phyloP scores from a whole-genome alignment of 768 basidiomycete species.

The Grammothele lineata region DNA sequence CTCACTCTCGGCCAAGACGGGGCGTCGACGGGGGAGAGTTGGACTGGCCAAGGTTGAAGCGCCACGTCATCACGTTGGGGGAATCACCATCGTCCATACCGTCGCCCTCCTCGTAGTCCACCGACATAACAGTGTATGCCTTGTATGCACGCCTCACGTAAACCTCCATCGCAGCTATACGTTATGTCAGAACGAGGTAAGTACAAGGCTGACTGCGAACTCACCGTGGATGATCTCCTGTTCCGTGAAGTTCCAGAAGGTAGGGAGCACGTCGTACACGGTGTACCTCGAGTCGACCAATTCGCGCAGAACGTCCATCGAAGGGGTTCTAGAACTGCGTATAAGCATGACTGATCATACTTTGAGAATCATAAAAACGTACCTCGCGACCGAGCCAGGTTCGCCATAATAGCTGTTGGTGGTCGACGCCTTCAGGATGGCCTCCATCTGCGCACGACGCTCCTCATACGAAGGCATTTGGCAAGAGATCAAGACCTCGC shows the following conservation, averaged over 20 bases:
- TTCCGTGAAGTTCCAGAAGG: conserved; percentile 90
- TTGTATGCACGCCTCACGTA: conserved; percentile 95
- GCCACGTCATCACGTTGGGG: conserved; percentile 82
- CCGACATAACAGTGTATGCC: conserved; percentile 84
- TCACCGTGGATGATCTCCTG: conserved; percentile 78
- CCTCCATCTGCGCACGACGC: conserved; percentile 89
- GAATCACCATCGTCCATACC: conserved; percentile 77
- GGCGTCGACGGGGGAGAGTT: conserved; percentile 87
- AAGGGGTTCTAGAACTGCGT: conserved; percentile 56
- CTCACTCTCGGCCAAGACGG: conserved; percentile 44
- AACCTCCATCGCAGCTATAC: conserved; percentile 85
- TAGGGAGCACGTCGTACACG: conserved; percentile 93
- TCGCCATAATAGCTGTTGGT: conserved; percentile 89
- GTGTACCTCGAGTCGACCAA: conserved; percentile 95
- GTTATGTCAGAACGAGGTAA: background rate
- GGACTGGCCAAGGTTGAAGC: conserved; percentile 90
- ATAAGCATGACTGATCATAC: conserved; percentile 4
- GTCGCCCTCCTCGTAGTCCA: conserved; percentile 95
- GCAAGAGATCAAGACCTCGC: conserved; percentile 93
- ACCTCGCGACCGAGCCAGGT: conserved; percentile 59
- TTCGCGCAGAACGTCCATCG: conserved; percentile 83
- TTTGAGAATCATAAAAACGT: conserved; percentile 12
- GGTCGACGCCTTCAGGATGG: conserved; percentile 85
- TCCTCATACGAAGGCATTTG: conserved; percentile 98
- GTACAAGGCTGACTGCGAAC: conserved; percentile 20